phyloP scores from a whole-genome alignment of 306 rosid species.

The Alnus glutinosa region DNA sequence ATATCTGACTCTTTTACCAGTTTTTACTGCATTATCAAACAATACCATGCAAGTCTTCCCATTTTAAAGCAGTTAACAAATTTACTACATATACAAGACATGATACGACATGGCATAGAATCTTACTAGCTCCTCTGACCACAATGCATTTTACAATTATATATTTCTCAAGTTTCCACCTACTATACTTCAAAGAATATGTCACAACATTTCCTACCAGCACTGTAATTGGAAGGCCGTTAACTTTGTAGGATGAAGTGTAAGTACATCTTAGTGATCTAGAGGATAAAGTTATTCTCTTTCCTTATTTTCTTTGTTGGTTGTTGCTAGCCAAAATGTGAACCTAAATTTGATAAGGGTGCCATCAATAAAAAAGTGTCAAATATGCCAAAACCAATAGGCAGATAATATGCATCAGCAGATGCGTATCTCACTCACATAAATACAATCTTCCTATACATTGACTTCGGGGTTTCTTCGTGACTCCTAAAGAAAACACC shows the following conservation, averaged over 20 bases:
- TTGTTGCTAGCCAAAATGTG: not conserved
- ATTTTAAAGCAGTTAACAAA: not conserved
- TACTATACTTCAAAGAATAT: too few relatives aligned
- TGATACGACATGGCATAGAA: not conserved
- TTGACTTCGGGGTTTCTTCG: not conserved
- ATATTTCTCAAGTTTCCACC: not conserved
- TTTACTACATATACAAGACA: not conserved
- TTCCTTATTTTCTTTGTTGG: not conserved
- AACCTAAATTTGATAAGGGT: not conserved
- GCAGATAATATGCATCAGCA: not conserved
- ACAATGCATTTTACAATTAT: not conserved
- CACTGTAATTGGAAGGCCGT: not conserved
- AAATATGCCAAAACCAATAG: not conserved
- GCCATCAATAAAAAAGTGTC: too few relatives aligned
- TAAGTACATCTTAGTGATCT: not conserved
- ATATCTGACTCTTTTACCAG: not conserved
- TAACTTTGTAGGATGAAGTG: not conserved
- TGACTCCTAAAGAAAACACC: not conserved
- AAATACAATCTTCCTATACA: not conserved
- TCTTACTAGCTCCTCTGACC: not conserved
- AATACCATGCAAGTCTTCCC: not conserved
- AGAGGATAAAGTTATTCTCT: not conserved
- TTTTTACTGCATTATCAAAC: not conserved
- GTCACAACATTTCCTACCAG: not conserved
- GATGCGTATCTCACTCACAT: constrained; percentile 1